Evolutionary conservation across 805 yeast genomes (phyloP), one percentile per base, ranked within the genome.

Genomic region (Lipomyces mesembrius): DNA sequence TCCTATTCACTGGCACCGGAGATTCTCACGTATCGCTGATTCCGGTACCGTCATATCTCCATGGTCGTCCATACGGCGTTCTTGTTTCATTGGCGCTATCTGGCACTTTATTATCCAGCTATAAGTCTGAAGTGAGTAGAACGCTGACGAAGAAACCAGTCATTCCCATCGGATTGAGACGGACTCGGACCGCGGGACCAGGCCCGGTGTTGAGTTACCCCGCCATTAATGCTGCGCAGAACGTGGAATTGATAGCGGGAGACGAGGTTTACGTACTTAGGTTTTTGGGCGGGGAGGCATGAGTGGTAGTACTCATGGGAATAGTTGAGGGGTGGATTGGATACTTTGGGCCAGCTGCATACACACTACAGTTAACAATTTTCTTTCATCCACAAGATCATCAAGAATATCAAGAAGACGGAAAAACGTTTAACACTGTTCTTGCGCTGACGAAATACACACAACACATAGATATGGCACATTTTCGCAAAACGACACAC

Each of bases 161-260:
- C 20, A 57, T 64, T 60, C 63, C 67, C n/a, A 49, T 64, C 14
- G 67, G 67, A 9, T 37, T 64, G 12, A 32, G 63, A 12, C 63
- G 63, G 37, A 46, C 37, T 12, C 29, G 32, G 43, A 27, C 49
- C 2, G 0, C 49, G 20, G 39, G n/a, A 3, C 51, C 27, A 12
- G 49, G n/a, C 12, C 54, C 37, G 4, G 60, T 22, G 46, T 17
- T 14, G 35, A 20, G 46, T n/a, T 64, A 64, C 27, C 57, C 59
- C 14, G 63, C 67, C 9, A 49, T 64, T 29, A 64, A 59, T 20
- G 61, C 62, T 5, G 59, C 58, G 8, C 59, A 43, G 27, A 27
- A 29, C 22, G 12, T 55, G 17, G 43, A 51, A 34, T 43, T 64
- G 25, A 46, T 57, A 14, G 54, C 57, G 12, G 35, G 43, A 5